Evolutionary conservation across 768 basidiomycete species (phyloP).

Genomic region (Lentinus brumalis): DNA sequence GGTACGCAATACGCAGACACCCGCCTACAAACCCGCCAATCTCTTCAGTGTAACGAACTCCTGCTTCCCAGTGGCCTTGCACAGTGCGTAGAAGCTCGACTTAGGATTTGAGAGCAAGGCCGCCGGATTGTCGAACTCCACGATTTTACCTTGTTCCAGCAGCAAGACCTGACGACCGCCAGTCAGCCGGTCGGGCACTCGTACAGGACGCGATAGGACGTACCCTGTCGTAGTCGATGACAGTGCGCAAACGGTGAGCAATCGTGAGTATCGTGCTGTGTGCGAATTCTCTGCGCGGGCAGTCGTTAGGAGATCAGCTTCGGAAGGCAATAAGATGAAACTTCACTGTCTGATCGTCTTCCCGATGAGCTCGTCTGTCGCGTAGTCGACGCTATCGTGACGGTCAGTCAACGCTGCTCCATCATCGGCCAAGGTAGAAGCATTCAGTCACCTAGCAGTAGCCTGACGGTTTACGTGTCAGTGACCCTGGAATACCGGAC

Average conservation of each 20-base stretch:
- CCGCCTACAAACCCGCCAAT: constrained; percentile 48
- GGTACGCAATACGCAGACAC: background rate
- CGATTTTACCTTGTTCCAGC: constrained; percentile 74
- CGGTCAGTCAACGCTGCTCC: no score
- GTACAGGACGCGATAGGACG: constrained; percentile 25
- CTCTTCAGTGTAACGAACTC: constrained; percentile 70
- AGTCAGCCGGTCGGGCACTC: no score
- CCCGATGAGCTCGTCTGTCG: constrained; percentile 83
- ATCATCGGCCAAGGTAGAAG: no score
- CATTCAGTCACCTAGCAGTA: constrained; percentile 54
- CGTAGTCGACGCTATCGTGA: constrained; percentile 66
- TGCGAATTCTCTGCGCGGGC: constrained; percentile 60
- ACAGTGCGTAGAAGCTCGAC: constrained; percentile 66
- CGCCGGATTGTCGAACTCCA: constrained; percentile 71
- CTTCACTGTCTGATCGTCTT: constrained; percentile 44
- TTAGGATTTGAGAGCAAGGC: constrained; percentile 52
- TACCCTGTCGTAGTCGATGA: constrained; percentile 83
- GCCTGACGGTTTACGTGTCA: constrained; percentile 41
- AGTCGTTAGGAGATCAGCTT: background rate
- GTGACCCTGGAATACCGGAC: no score
- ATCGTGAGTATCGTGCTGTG: constrained; percentile 82
- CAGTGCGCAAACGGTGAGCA: constrained; percentile 76
- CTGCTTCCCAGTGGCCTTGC: constrained; percentile 72
- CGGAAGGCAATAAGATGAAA: background rate
- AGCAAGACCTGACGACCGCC: constrained; percentile 32